These are phyloP conservation scores for Oryza glumipatula DNA, from an alignment of 176 grass and related monocot species.

Conservation along the genomic window DNA sequence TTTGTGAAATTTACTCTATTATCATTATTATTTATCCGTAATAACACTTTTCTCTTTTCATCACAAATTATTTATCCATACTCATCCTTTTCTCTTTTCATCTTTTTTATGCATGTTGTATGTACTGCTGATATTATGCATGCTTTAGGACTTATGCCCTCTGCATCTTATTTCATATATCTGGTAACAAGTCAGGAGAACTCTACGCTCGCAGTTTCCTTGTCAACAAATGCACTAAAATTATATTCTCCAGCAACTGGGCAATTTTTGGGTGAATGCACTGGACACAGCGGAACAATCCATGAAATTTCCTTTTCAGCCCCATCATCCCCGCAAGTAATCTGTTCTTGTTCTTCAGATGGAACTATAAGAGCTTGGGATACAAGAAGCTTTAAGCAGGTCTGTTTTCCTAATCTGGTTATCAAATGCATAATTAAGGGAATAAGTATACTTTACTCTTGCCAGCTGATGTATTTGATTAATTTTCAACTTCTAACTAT, in stretches of 20 bases:
- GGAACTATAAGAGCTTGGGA: constrained; percentile 96
- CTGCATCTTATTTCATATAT: constrained; percentile 31
- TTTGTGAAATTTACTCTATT: neutral
- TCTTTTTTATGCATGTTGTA: neutral
- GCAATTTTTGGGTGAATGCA: constrained; percentile 81
- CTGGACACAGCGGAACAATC: constrained; percentile 66
- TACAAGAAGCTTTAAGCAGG: constrained; percentile 85
- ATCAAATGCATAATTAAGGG: neutral
- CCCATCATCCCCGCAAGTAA: constrained; percentile 64
- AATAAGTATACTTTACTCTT: neutral
- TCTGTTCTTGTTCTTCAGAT: constrained; percentile 88
- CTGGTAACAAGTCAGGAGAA: constrained; percentile 77
- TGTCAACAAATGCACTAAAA: constrained; percentile 80
- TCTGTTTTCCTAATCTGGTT: constrained; percentile 39
- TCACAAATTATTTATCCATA: constrained; percentile 8
- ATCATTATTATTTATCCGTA: constrained; percentile 2
- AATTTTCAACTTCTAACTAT: neutral
- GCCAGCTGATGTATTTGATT: neutral
- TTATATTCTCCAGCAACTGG: constrained; percentile 85
- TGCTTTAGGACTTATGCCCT: constrained; percentile 33
- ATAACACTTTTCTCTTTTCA: neutral
- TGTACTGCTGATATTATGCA: neutral
- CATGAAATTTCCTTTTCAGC: constrained; percentile 86
- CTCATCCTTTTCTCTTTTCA: neutral
- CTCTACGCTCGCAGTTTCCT: constrained; percentile 73